phyloP scores from a whole-genome alignment of 2,329 filamentous ascomycete species.

The Trichoderma endophyticum region DNA sequence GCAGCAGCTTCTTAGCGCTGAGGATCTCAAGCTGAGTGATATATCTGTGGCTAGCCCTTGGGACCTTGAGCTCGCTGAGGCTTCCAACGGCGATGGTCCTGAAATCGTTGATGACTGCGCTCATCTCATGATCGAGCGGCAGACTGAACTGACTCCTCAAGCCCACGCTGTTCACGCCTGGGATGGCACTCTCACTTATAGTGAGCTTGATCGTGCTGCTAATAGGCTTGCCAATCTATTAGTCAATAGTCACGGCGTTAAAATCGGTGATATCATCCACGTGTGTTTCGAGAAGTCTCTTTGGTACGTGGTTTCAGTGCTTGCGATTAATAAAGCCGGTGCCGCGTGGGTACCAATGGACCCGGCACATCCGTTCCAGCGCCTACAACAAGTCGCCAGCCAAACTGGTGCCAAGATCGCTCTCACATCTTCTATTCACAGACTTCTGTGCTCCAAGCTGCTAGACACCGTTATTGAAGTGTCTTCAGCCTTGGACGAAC shows the following conservation, averaged over 20 bases:
- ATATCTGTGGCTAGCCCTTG: constrained; percentile 10
- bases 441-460: constrained; percentile 16
- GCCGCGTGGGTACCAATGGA: constrained; percentile 22
- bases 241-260: constrained; percentile 23
- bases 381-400: background rate
- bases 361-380: constrained; percentile 2
- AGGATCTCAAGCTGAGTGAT: background rate
- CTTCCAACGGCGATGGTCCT: constrained; percentile 3
- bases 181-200: constrained; percentile 24
- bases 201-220: constrained; percentile 18
- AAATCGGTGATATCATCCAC: constrained; percentile 22
- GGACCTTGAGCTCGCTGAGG: constrained; percentile 4
- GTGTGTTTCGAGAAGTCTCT: constrained; percentile 22
- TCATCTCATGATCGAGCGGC: background rate
- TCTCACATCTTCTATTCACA: background rate
- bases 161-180: constrained; percentile 20
- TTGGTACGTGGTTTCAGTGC: constrained; percentile 21
- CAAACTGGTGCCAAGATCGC: background rate
- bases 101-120: constrained; percentile 8
- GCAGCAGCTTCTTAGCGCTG: background rate
- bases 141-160: background rate
- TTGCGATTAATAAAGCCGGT: constrained; percentile 19
- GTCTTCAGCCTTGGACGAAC: background rate
- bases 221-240: constrained; percentile 12
- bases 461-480: background rate